Percentiles rank a stretch among this genome's conserved stretches.
Evolutionary conservation across 176 grass and related monocot genomes (phyloP).

Genomic region (Otatea glauca): DNA sequence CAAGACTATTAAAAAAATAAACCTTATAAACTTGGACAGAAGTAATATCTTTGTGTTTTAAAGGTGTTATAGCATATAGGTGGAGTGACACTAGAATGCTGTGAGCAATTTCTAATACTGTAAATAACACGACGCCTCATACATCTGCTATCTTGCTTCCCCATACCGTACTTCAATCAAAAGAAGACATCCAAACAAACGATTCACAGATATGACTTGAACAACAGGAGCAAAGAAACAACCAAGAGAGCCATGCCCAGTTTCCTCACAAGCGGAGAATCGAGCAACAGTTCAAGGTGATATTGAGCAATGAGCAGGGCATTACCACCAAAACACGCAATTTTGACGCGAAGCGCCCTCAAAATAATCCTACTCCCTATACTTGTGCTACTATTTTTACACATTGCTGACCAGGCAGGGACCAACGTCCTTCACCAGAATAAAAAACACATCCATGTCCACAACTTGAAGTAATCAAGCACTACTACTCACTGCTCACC

Average conservation of each 20-base stretch:
- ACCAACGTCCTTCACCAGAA: not conserved
- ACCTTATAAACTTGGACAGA: too few relatives aligned
- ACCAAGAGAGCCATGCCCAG: too few relatives aligned
- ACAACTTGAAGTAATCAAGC: constrained; percentile 38
- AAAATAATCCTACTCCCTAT: not conserved
- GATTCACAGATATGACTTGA: not conserved
- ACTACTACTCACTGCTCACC: not conserved
- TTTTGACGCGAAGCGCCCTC: not conserved
- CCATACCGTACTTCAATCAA: not conserved
- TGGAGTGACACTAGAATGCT: too few relatives aligned
- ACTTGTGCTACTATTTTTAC: not conserved
- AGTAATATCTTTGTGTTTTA: too few relatives aligned
- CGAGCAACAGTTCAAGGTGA: not conserved
- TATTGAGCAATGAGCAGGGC: not conserved
- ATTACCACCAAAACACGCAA: not conserved
- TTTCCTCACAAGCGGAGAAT: not conserved
- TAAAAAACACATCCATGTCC: not conserved
- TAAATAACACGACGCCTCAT: too few relatives aligned
- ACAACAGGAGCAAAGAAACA: not conserved
- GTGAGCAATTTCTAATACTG: too few relatives aligned
- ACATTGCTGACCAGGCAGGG: constrained; percentile 4
- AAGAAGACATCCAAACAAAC: not conserved
- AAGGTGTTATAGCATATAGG: too few relatives aligned
- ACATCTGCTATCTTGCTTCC: too few relatives aligned
- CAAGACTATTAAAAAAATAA: too few relatives aligned